Evolutionary conservation across 2,329 filamentous ascomycete species (phyloP).

Genomic region (Fusarium stilboides): DNA sequence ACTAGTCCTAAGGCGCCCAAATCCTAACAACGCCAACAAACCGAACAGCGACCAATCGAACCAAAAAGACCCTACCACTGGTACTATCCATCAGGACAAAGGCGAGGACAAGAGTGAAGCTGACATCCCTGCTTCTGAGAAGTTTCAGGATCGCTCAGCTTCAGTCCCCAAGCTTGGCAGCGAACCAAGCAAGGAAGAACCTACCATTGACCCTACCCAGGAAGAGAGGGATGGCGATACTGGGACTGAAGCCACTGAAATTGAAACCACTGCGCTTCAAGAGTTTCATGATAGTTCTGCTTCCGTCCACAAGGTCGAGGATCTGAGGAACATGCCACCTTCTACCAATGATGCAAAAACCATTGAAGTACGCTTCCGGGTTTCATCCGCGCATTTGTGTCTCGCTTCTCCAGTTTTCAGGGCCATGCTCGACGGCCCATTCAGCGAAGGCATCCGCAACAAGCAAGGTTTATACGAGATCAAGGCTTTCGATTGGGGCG

Average conservation of each 20-base stretch:
- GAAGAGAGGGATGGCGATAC: too few relatives aligned
- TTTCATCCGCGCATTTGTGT: conserved; percentile 10
- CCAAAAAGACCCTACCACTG: too few relatives aligned
- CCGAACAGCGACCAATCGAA: too few relatives aligned
- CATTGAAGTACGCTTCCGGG: neutral
- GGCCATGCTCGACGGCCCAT: conserved; percentile 14
- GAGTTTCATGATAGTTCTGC: accelerated
- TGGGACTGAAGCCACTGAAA: neutral
- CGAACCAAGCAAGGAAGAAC: too few relatives aligned
- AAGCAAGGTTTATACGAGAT: conserved; percentile 3
- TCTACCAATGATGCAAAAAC: accelerated
- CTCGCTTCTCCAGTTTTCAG: conserved; percentile 23
- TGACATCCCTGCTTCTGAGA: too few relatives aligned
- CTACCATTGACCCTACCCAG: too few relatives aligned
- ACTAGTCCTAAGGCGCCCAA: neutral
- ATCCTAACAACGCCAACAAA: neutral
- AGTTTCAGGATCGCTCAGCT: too few relatives aligned
- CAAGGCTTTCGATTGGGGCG: conserved; percentile 42
- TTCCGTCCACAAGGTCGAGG: accelerated
- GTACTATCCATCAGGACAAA: too few relatives aligned
- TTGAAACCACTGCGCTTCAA: accelerated
- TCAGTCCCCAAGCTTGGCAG: too few relatives aligned
- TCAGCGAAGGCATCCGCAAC: neutral
- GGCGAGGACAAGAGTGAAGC: too few relatives aligned
- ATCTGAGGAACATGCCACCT: neutral